Base-by-base conservation (phyloP, 2,329 filamentous ascomycete genomes). In the Cladophialophora chaetospira region DNA sequence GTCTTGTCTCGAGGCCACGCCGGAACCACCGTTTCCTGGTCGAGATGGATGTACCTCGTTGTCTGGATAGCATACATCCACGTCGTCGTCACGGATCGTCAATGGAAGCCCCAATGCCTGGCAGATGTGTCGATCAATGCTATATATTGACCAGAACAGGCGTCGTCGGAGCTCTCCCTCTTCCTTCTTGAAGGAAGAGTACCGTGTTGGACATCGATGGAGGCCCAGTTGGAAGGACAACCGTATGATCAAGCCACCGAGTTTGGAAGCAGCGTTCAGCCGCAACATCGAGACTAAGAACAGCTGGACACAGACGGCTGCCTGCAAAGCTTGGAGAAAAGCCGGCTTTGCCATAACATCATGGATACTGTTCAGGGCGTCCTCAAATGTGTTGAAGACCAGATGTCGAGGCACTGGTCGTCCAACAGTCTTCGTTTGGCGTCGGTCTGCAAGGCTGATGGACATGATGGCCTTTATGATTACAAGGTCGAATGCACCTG, bases 131-230 rank as follows among this genome's bases (percentile, higher is more conserved):
- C 82, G 73, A 40, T 84, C 82, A 0, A 83, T 68, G n/a, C 73
- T 77, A 46, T 84, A 84, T 0, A 84, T 75, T 0, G 79, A 79
- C 81, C 82, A 84, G 58, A 83, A 84, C 0, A 84, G 68, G 0
- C 81, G 74, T 13, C 78, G 75, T 1, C 82, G 74, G 26, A 81
- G 74, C 2, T 75, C 72, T 1, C 71, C 73, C 36, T 83, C 79
- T 8, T 73, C 68, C 1, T 66, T 54, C 0, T 71, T 75, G 61
- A 84, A 83, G 42, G 78, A 78, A 0, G 76, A 70, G 54, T 77
- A 84, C 0, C 81, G 73, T 3, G 73, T 71, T 1, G 82, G 81
- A 53, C 82, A 84, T 2, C 82, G 76, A 68, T 84, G 81, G 13
- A 84, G 73, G 0, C 82, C 82, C 2, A 84, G 69, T 40, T 84